These are phyloP conservation scores for Ceratocystiopsis brevicomis DNA, from an alignment of 2,329 filamentous ascomycete species.

Conservation along the genomic window DNA sequence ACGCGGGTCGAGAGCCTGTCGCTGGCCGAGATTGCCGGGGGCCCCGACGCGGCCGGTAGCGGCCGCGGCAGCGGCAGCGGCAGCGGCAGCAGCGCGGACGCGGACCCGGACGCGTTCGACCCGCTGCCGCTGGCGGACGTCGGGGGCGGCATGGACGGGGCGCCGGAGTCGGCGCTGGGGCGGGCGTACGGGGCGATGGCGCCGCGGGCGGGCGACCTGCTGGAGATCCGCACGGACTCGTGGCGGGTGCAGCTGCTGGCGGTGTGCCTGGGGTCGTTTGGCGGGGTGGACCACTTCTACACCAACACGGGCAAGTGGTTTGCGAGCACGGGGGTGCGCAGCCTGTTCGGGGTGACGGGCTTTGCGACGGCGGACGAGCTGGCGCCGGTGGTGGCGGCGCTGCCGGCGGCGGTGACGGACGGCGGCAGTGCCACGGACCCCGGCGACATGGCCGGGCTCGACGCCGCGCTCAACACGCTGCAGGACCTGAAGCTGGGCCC, in stretches of 20 bases:
- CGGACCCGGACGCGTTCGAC: conserved; percentile 6
- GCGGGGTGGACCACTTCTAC: conserved; percentile 34
- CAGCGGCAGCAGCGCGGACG: background rate
- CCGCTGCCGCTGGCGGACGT: conserved; percentile 18
- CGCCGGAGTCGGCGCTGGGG: background rate
- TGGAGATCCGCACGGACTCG: conserved; percentile 22
- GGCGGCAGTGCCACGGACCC: background rate
- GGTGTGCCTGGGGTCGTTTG: conserved; percentile 32
- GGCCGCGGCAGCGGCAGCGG: background rate
- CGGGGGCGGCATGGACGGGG: no score
- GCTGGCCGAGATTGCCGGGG: conserved; percentile 11
- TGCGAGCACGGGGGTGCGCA: conserved; percentile 23
- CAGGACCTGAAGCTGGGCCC: conserved; percentile 24
- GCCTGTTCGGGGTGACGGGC: conserved; percentile 29
- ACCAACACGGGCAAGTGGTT: conserved; percentile 32
- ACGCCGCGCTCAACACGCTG: conserved; percentile 15
- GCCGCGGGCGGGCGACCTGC: conserved; percentile 27
- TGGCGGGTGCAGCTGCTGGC: conserved; percentile 27
- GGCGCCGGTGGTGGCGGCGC: conserved; percentile 19
- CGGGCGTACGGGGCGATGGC: conserved; percentile 9
- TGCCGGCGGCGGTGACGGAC: conserved; percentile 13
- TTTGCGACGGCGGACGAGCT: conserved; percentile 26
- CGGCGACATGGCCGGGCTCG: conserved; percentile 2
- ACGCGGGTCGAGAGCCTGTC: conserved; percentile 18
- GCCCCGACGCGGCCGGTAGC: no score